Percentiles rank a stretch among this genome's conserved stretches.
phyloP scores from a whole-genome alignment of 805 yeast genomes.

The Ogataea glucozyma region DNA sequence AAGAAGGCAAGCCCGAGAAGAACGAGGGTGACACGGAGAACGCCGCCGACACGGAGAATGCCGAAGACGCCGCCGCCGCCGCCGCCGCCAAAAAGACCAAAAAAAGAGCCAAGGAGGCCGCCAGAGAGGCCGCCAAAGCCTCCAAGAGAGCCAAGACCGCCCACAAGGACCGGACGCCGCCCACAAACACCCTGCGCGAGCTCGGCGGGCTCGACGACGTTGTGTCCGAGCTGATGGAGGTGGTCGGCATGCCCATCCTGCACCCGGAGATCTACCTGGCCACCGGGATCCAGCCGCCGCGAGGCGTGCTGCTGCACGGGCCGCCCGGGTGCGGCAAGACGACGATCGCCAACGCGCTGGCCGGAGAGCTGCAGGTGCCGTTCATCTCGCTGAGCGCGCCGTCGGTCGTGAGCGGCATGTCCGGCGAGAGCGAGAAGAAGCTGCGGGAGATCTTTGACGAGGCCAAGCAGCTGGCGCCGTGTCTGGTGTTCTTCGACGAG shows the following conservation, averaged over 20 bases:
- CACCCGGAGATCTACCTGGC: conserved; percentile 90
- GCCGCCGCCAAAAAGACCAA: conserved; percentile 34
- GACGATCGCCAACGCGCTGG: conserved; percentile 91
- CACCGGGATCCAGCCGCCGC: conserved; percentile 93
- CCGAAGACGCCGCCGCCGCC: conserved; percentile 6
- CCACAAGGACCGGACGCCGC: conserved; percentile 68
- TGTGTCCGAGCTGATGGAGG: conserved; percentile 83
- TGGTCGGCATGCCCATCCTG: conserved; percentile 85
- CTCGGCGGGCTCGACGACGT: conserved; percentile 89
- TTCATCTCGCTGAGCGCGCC: conserved; percentile 92
- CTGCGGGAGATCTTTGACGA: conserved; percentile 91
- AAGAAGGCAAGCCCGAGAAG: background rate
- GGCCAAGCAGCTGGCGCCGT: conserved; percentile 87
- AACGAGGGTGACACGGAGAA: conserved; percentile 7
- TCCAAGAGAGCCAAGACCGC: conserved; percentile 35
- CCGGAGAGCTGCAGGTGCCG: conserved; percentile 92
- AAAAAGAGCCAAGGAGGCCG: conserved; percentile 47
- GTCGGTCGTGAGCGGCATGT: conserved; percentile 96
- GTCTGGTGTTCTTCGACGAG: conserved; percentile 90
- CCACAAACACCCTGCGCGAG: conserved; percentile 64
- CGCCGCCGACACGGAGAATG: conserved; percentile 5
- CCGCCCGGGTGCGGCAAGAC: conserved; percentile 99
- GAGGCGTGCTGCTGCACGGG: conserved; percentile 92
- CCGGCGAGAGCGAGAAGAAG: conserved; percentile 97
- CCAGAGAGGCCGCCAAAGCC: conserved; percentile 33